Base-by-base conservation (phyloP, 1,284 basidiomycete genomes). In the Leccinum proliferum region DNA sequence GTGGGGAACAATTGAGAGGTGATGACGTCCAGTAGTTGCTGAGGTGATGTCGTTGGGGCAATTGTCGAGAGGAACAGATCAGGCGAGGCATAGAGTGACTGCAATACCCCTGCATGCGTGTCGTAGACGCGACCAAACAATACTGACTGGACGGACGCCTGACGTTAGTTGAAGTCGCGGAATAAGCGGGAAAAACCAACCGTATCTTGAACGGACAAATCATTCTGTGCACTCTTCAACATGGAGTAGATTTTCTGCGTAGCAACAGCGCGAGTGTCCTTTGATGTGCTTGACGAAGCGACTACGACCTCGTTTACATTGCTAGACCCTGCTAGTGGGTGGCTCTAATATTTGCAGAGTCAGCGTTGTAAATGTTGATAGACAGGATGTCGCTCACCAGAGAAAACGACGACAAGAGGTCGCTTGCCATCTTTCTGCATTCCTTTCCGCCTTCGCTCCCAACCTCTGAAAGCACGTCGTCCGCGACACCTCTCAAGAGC, bases 51-150 rank as follows among this genome's bases (percentile, higher is more conserved):
- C 1, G 75, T 69, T 12, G 65, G 43, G 35, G 32, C 41, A 2
- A 74, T 58, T 35, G 85, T 68, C 0, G 81, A 78, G 3, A 84
- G 74, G 52, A 91, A 70, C 1, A 75, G 59, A 5, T 75, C 68
- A 1, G 85, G 76, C 5, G 80, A 72, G 1, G 77, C 75, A 71
- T 94, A 94, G 2, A 96, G 76, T 0, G 81, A 83, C 43, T 87
- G 78, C 11, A 94, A 73, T 9, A 96, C 89, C 0, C 74, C 68
- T 2, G 77, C 65, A 41, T 85, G 81, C 4, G 81, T 78, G 68
- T 96, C 94, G 57, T 86, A 81, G 3, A 92, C 72, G 2, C 91
- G 84, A 12, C 85, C 81, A 18, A 87, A 69, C 6, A 90, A 75
- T 2, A 85, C 83, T 8, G 80, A 78, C 37, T 77, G 77, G 18